Conservation (phyloP, 1,284 basidiomycete species). For the Hypsizygus ulmarius region DNA sequence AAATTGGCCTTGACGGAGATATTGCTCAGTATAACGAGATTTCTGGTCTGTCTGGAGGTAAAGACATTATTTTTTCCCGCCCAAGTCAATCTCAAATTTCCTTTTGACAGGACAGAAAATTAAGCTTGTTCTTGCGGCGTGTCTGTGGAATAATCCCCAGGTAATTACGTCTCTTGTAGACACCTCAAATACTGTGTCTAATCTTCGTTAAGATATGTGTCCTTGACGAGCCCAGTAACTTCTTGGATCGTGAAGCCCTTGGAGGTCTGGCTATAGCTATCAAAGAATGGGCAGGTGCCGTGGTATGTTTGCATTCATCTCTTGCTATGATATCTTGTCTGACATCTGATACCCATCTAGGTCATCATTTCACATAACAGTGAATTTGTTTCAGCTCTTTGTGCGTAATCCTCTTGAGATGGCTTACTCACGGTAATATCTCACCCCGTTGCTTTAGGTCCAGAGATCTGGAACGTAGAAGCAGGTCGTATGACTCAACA, state of each 20-base stretch:
- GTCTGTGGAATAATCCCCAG: slow-evolving; percentile 94
- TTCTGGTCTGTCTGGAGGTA: slow-evolving; percentile 83
- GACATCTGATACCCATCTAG: slow-evolving; percentile 34
- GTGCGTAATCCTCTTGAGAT: slow-evolving; percentile 43
- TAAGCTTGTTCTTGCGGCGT: slow-evolving; percentile 93
- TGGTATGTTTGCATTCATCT: slow-evolving; percentile 50
- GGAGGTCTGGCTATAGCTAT: slow-evolving; percentile 96
- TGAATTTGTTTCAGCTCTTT: slow-evolving; percentile 88
- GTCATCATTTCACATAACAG: slow-evolving; percentile 96
- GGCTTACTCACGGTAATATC: slow-evolving; percentile 15
- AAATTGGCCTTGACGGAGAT: slow-evolving; percentile 95
- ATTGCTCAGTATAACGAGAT: slow-evolving; percentile 98
- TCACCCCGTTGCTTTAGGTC: slow-evolving; percentile 44
- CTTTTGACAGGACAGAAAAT: slow-evolving; percentile 77
- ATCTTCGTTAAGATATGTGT: slow-evolving; percentile 54
- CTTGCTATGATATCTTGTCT: slow-evolving; percentile 7
- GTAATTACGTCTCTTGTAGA: slow-evolving; percentile 35
- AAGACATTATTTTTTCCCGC: slow-evolving; percentile 19
- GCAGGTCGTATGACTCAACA: slow-evolving; percentile 80
- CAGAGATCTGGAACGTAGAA: slow-evolving; percentile 83
- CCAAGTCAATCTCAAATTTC: slow-evolving; percentile 6
- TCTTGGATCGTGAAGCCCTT: slow-evolving; percentile 87
- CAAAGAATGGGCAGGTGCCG: slow-evolving; percentile 94
- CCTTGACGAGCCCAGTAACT: slow-evolving; percentile 97
- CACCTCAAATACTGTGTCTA: slow-evolving; percentile 2